Conservation (phyloP, 2,329 filamentous ascomycete genomes). For the Cordyceps militaris region DNA sequence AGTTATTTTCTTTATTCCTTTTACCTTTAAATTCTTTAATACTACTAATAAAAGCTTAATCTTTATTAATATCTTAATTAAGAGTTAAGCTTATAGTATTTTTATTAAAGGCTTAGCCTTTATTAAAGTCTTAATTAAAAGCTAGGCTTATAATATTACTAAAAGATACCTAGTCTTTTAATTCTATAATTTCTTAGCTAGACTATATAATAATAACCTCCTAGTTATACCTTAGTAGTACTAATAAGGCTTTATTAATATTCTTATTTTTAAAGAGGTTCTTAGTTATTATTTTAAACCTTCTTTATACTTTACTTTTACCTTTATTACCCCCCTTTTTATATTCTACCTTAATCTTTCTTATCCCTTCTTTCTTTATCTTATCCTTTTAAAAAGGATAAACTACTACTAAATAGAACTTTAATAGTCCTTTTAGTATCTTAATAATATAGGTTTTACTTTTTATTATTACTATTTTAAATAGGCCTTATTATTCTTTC, state of each 20-base stretch:
- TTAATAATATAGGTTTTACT: neutral
- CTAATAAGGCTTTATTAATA: too few species aligned
- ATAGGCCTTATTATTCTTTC: neutral
- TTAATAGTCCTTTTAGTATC: neutral
- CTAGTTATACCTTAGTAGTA: too few species aligned
- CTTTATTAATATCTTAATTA: too few species aligned
- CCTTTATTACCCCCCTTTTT: neutral
- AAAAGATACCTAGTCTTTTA: neutral
- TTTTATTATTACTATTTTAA: neutral
- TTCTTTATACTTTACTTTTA: too few species aligned
- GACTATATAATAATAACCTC: too few species aligned
- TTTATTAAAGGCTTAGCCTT: too few species aligned
- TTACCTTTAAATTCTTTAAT: too few species aligned
- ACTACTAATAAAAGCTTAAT: too few species aligned
- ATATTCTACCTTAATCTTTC: neutral
- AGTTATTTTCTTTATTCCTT: neutral
- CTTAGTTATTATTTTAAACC: too few species aligned
- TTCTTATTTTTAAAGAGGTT: too few species aligned
- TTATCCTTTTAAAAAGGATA: neutral
- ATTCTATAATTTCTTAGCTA: too few species aligned
- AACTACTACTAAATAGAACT: neutral
- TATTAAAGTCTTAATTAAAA: neutral
- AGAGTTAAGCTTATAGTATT: too few species aligned
- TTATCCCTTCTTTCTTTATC: neutral
- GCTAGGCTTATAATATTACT: neutral